Evolutionary conservation across 176 grass and related monocot genomes (phyloP).

Genomic region (Musa itinerans): DNA sequence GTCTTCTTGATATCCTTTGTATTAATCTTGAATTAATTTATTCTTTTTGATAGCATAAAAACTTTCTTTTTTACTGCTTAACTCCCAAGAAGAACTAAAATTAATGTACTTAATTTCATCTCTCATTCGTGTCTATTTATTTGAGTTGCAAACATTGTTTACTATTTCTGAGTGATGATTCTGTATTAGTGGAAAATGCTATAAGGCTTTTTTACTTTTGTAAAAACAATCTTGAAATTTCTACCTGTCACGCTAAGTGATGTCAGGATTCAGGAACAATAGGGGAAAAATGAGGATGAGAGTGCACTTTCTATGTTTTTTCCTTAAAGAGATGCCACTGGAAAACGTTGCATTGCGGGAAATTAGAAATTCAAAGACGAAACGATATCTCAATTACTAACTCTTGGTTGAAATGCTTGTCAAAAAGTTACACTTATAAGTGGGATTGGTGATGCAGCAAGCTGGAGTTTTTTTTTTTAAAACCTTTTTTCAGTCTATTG

Average conservation of each 20-base stretch:
- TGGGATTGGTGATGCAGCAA: not conserved
- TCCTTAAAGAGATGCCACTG: not conserved
- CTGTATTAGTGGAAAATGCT: not conserved
- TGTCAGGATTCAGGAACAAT: no score
- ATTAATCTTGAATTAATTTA: not conserved
- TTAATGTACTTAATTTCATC: not conserved
- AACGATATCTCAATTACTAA: not conserved
- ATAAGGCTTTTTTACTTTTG: not conserved
- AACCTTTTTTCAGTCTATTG: not conserved
- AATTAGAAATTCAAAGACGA: not conserved
- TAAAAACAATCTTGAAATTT: not conserved
- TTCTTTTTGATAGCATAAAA: not conserved
- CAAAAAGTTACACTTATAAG: not conserved
- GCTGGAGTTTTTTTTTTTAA: not conserved
- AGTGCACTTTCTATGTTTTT: not conserved
- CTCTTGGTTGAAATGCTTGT: not conserved
- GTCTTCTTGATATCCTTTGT: not conserved
- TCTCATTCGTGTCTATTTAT: not conserved
- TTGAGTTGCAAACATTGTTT: no score
- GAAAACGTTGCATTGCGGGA: not conserved
- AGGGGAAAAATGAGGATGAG: not conserved
- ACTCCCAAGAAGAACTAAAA: not conserved
- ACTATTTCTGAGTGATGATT: no score
- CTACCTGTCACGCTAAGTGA: not conserved
- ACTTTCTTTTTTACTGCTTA: not conserved